These are phyloP conservation scores for Dalbergia cochinchinensis DNA, from an alignment of 306 rosid species.

Conservation along the genomic window DNA sequence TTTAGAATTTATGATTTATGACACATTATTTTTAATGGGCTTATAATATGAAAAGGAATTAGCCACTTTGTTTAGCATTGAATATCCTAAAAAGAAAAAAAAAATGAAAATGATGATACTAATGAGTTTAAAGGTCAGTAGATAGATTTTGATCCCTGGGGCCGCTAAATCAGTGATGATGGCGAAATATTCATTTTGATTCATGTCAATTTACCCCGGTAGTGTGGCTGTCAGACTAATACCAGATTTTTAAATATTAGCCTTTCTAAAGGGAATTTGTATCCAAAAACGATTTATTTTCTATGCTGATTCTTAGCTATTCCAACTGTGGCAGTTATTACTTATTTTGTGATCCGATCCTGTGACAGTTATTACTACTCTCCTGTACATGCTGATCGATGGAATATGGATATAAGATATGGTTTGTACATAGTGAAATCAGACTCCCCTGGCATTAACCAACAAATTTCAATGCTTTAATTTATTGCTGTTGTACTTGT, in stretches of 20 bases:
- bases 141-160: too few relatives aligned
- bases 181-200: constrained; percentile 20
- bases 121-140: background rate
- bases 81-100: too few relatives aligned
- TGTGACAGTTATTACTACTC: constrained; percentile 40
- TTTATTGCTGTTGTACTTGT: constrained; percentile 40
- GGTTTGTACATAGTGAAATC: constrained; percentile 42
- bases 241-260: too few relatives aligned
- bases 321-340: constrained; percentile 33
- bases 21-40: too few relatives aligned
- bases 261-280: background rate
- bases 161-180: constrained; percentile 43
- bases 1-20: too few relatives aligned
- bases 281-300: constrained; percentile 10
- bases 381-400: background rate
- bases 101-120: too few relatives aligned
- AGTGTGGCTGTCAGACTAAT: background rate
- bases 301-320: constrained; percentile 29
- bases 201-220: background rate
- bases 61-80: too few relatives aligned
- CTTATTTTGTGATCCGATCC: background rate
- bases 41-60: too few relatives aligned
- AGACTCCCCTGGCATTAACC: constrained; percentile 18
- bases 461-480: constrained; percentile 29
- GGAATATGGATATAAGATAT: constrained; percentile 51